Percentiles rank a stretch among this genome's conserved stretches.
phyloP scores from a whole-genome alignment of 495 filamentous ascomycete species.

The Apiosordaria backusii region DNA sequence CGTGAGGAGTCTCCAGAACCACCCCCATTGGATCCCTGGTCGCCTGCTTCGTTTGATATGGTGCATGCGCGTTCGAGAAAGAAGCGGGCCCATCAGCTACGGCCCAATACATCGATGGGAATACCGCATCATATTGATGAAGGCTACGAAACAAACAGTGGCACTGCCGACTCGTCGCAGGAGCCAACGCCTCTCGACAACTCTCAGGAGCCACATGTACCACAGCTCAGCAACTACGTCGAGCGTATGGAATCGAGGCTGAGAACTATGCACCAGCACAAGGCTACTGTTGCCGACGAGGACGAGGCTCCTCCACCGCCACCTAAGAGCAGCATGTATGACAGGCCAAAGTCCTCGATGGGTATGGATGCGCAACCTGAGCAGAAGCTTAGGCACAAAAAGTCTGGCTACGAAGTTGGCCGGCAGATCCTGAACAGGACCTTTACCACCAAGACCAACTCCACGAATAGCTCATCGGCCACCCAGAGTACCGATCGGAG shows the following conservation, averaged over 20 bases:
- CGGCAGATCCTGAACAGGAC: constrained; percentile 66
- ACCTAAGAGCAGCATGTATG: constrained; percentile 51
- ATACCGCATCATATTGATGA: constrained; percentile 55
- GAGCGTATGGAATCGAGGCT: constrained; percentile 83
- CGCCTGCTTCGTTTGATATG: constrained; percentile 79
- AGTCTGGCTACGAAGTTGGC: constrained; percentile 82
- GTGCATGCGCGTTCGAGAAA: constrained; percentile 43
- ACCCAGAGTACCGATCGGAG: constrained; percentile 78
- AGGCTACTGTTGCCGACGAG: constrained; percentile 39
- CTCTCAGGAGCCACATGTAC: constrained; percentile 53
- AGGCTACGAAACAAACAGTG: constrained; percentile 51
- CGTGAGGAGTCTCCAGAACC: constrained; percentile 44
- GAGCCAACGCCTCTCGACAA: constrained; percentile 36
- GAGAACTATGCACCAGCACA: constrained; percentile 65
- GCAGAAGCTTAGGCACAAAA: constrained; percentile 52
- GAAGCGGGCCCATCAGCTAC: constrained; percentile 29
- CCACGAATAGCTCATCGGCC: constrained; percentile 67
- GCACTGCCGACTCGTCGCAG: constrained; percentile 44
- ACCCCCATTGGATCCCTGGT: constrained; percentile 74
- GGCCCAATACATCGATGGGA: constrained; percentile 72
- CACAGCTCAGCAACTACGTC: constrained; percentile 77
- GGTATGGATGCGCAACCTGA: constrained; percentile 31
- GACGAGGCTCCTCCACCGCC: constrained; percentile 60
- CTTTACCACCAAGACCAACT: constrained; percentile 81
- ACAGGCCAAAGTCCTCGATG: constrained; percentile 51